Percentiles rank a stretch among this genome's conserved stretches.
phyloP scores from a whole-genome alignment of 2,329 filamentous ascomycete species.

The Penicillium frequentans region DNA sequence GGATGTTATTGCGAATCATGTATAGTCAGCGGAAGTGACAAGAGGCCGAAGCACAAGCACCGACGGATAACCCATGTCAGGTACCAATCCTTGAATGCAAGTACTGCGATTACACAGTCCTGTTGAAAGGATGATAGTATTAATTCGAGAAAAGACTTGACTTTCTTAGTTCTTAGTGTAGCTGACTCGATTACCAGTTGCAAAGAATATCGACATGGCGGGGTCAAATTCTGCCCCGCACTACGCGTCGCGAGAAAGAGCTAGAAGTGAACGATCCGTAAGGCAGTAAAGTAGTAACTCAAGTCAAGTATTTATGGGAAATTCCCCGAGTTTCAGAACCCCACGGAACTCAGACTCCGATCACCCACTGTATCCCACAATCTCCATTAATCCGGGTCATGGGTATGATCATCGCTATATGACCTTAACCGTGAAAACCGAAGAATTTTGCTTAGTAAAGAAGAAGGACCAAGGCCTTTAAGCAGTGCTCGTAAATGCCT shows the following conservation, averaged over 20 bases:
- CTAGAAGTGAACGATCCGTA: too few relatives aligned
- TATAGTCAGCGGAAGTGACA: background rate
- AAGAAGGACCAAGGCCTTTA: background rate
- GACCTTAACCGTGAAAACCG: too few relatives aligned
- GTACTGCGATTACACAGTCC: too few relatives aligned
- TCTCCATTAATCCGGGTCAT: background rate
- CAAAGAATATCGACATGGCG: background rate
- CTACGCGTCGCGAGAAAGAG: background rate
- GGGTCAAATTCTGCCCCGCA: background rate
- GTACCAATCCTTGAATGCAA: too few relatives aligned
- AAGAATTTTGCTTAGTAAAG: too few relatives aligned
- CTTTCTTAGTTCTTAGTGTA: too few relatives aligned
- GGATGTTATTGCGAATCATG: background rate
- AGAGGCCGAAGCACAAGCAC: background rate
- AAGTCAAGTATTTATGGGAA: background rate
- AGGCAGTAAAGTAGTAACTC: background rate
- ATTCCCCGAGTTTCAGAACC: background rate
- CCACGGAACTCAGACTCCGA: background rate
- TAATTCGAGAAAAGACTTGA: too few relatives aligned
- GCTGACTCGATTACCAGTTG: background rate
- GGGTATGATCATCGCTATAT: too few relatives aligned
- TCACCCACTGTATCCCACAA: background rate
- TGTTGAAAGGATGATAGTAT: too few relatives aligned
- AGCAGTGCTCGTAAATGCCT: constrained; percentile 6
- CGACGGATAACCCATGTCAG: too few relatives aligned